phyloP scores from a whole-genome alignment of 176 grass and related monocot species.

The Themeda triandra region DNA sequence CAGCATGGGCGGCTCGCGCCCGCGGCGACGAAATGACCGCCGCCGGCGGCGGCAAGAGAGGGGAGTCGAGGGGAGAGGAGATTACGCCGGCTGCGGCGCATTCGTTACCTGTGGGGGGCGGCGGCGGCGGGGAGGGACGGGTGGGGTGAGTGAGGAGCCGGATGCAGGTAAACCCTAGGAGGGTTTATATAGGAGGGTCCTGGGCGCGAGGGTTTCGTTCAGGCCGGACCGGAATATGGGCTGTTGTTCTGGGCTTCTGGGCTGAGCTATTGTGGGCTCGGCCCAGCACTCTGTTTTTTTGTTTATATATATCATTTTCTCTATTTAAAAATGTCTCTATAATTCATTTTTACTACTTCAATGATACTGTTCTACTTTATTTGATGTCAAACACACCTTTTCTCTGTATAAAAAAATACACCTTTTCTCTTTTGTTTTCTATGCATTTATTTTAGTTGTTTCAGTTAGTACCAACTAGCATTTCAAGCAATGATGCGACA shows the following conservation, averaged over 20 bases:
- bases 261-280: neutral
- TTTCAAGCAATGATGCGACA: neutral
- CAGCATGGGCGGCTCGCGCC: too few relatives aligned
- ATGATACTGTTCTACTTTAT: too few relatives aligned
- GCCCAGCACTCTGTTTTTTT: neutral
- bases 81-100: neutral
- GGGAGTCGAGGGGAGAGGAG: neutral
- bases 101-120: neutral
- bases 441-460: too few relatives aligned
- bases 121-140: neutral
- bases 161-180: constrained; percentile 40
- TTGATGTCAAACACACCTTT: too few relatives aligned
- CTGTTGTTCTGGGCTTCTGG: neutral
- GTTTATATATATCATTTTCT: neutral
- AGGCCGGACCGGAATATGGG: constrained; percentile 23
- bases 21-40: neutral
- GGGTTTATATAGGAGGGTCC: constrained; percentile 10
- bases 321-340: too few relatives aligned
- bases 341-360: too few relatives aligned
- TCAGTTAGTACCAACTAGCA: neutral
- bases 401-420: too few relatives aligned
- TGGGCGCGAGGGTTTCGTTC: constrained; percentile 25
- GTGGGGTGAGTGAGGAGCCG: neutral
- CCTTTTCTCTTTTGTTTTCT: too few relatives aligned
- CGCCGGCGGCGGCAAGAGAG: neutral